Percentiles rank a stretch among this genome's conserved stretches.
These are phyloP conservation scores for Fomes fomentarius DNA, from an alignment of 1,284 basidiomycete genomes.

Conservation along the genomic window DNA sequence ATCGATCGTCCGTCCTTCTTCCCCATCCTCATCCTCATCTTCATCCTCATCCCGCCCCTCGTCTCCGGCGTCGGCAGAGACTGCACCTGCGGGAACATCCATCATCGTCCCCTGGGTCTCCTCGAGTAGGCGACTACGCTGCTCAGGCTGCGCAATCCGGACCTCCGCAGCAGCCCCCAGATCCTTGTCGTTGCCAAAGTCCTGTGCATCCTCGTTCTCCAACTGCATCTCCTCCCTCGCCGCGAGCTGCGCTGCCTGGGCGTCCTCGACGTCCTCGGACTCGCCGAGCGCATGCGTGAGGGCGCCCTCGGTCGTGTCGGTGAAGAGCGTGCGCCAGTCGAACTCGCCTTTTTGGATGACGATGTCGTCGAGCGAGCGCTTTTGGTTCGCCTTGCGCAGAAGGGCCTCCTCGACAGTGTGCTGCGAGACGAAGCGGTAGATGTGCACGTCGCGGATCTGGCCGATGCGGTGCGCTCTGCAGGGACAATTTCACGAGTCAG, in stretches of 20 bases:
- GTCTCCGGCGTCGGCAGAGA: conserved; percentile 10
- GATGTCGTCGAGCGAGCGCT: conserved; percentile 87
- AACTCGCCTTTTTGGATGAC: conserved; percentile 96
- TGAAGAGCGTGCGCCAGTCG: conserved; percentile 90
- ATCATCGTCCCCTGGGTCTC: too few species aligned
- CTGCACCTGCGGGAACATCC: too few species aligned
- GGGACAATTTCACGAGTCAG: background rate
- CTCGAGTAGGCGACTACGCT: too few species aligned
- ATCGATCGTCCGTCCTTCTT: conserved; percentile 70
- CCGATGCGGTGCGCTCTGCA: conserved; percentile 89
- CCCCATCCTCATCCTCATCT: conserved; percentile 50
- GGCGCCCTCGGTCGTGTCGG: conserved; percentile 44
- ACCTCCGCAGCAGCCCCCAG: conserved; percentile 34
- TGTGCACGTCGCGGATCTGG: conserved; percentile 96
- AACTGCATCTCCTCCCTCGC: conserved; percentile 72
- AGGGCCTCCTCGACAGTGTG: conserved; percentile 97
- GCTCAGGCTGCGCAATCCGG: conserved; percentile 21
- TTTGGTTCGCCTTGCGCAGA: conserved; percentile 95
- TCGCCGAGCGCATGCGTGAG: conserved; percentile 76
- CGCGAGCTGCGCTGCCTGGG: conserved; percentile 79
- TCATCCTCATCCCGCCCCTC: conserved; percentile 35
- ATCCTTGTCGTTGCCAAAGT: conserved; percentile 73
- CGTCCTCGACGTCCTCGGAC: conserved; percentile 90
- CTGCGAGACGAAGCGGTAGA: conserved; percentile 93
- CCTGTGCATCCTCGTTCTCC: conserved; percentile 76